Percentiles rank a stretch among this genome's conserved stretches.
phyloP scores from a whole-genome alignment of 108 stramenopile species.

The Cylindrotheca closterium region DNA sequence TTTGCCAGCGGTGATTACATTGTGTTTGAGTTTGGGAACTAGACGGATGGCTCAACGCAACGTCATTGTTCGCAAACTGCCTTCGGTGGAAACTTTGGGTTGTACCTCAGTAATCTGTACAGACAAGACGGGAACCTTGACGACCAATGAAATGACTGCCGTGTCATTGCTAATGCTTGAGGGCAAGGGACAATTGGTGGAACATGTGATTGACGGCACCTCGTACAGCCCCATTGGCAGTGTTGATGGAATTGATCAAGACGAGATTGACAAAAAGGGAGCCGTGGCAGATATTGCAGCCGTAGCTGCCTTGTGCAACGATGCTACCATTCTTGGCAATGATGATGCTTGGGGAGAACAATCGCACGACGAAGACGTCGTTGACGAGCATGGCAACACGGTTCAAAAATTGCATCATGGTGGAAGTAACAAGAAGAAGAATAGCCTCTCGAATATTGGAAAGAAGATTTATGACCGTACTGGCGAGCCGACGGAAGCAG shows the following conservation, averaged over 20 bases:
- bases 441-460: constrained; percentile 3
- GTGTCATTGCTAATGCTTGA: constrained; percentile 73
- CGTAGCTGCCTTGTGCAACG: constrained; percentile 82
- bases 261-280: constrained; percentile 41
- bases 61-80: constrained; percentile 87
- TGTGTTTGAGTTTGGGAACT: constrained; percentile 94
- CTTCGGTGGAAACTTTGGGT: constrained; percentile 96
- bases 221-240: constrained; percentile 78
- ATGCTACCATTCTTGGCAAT: constrained; percentile 76
- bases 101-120: constrained; percentile 93
- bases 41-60: constrained; percentile 88
- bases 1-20: constrained; percentile 95
- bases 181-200: constrained; percentile 32
- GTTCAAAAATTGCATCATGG: not conserved
- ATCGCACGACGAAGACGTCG: constrained; percentile 23
- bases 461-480: constrained; percentile 63
- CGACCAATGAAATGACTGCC: constrained; percentile 98
- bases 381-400: constrained; percentile 7
- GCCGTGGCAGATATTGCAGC: constrained; percentile 66
- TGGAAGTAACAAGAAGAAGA: constrained; percentile 6
- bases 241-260: constrained; percentile 56
- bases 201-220: constrained; percentile 67
- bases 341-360: constrained; percentile 24
- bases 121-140: constrained; percentile 99
- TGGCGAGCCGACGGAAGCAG: constrained; percentile 99